These are phyloP conservation scores for Deinandra increscens DNA, from an alignment of 129 eudicot species.

Conservation along the genomic window DNA sequence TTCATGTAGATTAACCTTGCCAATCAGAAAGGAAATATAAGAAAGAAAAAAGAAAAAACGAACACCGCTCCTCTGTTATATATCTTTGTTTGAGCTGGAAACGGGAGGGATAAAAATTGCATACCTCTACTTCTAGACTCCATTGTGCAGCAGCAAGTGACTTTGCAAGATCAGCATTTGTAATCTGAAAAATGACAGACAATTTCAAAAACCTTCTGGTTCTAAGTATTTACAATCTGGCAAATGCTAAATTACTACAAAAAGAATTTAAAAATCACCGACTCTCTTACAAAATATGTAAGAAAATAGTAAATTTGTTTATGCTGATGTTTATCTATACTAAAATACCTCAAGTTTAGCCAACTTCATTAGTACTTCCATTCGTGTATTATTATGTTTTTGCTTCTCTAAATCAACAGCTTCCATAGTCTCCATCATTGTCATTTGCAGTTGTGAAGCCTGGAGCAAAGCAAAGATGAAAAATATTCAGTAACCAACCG, in stretches of 20 bases:
- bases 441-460: conserved; percentile 85
- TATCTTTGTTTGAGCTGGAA: background rate
- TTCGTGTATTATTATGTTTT: conserved; percentile 86
- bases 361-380: conserved; percentile 75
- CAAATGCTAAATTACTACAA: conserved; percentile 15
- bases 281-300: conserved; percentile 10
- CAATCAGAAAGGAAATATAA: background rate
- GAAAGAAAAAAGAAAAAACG: background rate
- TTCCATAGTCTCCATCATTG: conserved; percentile 93
- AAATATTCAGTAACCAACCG: background rate
- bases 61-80: background rate
- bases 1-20: background rate
- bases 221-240: conserved; percentile 16
- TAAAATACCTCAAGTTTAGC: conserved; percentile 78
- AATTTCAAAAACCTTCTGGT: conserved; percentile 6
- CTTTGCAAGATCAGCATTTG: conserved; percentile 84
- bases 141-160: conserved; percentile 79
- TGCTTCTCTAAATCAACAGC: conserved; percentile 93
- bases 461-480: conserved; percentile 29
- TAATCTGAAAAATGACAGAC: conserved; percentile 55
- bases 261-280: background rate
- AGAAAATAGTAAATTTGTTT: background rate
- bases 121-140: conserved; percentile 84
- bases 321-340: conserved; percentile 1
- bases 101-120: background rate